These are phyloP conservation scores for Cutaneotrichosporon daszewskae DNA, from an alignment of 1,284 basidiomycete genomes.

Conservation along the genomic window DNA sequence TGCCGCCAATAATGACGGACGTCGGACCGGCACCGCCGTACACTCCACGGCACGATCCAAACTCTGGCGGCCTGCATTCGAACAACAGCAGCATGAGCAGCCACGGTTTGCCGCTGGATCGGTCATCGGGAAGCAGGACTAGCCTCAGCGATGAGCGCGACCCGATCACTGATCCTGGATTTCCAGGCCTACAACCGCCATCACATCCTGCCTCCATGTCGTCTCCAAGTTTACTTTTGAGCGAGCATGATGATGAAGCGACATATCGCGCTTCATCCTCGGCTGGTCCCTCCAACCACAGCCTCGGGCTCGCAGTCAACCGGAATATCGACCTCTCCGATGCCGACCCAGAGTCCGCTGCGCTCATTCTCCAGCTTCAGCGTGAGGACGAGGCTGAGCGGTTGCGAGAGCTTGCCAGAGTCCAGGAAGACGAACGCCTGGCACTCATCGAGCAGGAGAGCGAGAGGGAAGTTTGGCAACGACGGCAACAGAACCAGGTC, in stretches of 20 bases:
- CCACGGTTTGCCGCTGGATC: slow-evolving; percentile 30
- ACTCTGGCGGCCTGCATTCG: slow-evolving; percentile 38
- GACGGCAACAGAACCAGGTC: slow-evolving; percentile 14
- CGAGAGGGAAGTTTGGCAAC: no score
- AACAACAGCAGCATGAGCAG: slow-evolving; percentile 41
- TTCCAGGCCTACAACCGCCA: no score
- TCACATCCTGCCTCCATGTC: slow-evolving; percentile 1
- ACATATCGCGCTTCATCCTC: slow-evolving; percentile 3
- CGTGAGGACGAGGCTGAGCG: slow-evolving; percentile 32
- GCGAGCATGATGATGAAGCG: slow-evolving; percentile 4
- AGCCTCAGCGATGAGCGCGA: slow-evolving; percentile 3
- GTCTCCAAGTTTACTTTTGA: slow-evolving; percentile 1
- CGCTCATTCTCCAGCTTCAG: slow-evolving; percentile 29
- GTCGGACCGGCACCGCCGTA: slow-evolving; percentile 11
- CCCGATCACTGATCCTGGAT: no score
- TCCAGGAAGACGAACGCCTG: slow-evolving; percentile 30
- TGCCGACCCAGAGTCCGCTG: slow-evolving; percentile 7
- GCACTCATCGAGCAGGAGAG: slow-evolving; percentile 42
- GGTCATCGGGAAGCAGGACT: slow-evolving; percentile 7
- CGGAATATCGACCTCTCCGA: not conserved
- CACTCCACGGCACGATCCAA: slow-evolving; percentile 25
- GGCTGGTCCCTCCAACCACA: not conserved
- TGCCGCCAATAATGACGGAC: slow-evolving; percentile 31
- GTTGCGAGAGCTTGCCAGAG: slow-evolving; percentile 11
- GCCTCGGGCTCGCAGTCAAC: no score